A percentile compares a stretch with the other conserved stretches of the same genome.
Conservation (phyloP, 2,329 filamentous ascomycete species). For the Basipetospora chlamydospora region DNA sequence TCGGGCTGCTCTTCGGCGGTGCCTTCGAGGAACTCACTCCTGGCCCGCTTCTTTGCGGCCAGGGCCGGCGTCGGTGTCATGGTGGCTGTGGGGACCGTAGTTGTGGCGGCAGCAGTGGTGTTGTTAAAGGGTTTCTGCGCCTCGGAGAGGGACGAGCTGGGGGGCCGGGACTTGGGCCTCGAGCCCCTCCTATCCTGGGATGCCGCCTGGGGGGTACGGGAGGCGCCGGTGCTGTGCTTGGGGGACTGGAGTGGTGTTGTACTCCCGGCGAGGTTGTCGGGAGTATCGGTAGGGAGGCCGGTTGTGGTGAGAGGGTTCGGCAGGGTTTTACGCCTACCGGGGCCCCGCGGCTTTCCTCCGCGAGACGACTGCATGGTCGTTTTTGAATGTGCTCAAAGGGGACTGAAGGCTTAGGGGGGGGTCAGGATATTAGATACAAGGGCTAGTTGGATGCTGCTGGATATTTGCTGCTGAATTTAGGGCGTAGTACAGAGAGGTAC, state of each 20-base stretch:
- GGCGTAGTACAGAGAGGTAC: no score
- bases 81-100: no score
- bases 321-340: slow-evolving; percentile 3
- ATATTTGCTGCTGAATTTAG: no score
- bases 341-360: slow-evolving; percentile 3
- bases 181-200: slow-evolving; percentile 14
- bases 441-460: no score
- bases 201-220: slow-evolving; percentile 17
- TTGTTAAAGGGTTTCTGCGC: no score
- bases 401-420: no score
- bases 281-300: neutral
- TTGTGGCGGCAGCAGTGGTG: no score
- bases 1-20: slow-evolving; percentile 4
- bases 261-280: neutral
- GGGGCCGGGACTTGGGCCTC: neutral
- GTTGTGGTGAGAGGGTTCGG: neutral
- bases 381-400: no score
- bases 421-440: no score
- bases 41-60: no score
- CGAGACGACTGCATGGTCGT: slow-evolving; percentile 4
- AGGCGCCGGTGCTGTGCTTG: slow-evolving; percentile 6
- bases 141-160: neutral
- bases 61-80: no score
- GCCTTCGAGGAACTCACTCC: slow-evolving; percentile 3
- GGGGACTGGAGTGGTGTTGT: neutral